Conservation (phyloP, 176 grass and related monocot species). For the Musa itinerans region DNA sequence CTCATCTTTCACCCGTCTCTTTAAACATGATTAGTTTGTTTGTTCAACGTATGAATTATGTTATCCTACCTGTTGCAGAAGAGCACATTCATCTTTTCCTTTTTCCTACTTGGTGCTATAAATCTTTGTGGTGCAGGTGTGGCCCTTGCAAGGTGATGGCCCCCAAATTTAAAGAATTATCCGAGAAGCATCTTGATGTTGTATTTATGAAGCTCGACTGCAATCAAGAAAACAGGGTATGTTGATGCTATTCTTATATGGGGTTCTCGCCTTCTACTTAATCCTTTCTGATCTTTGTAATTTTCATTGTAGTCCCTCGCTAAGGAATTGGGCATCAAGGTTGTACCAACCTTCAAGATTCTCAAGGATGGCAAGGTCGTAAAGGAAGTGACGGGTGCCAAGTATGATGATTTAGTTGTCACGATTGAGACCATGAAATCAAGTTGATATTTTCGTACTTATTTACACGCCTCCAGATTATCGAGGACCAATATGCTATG, state of each 20-base stretch:
- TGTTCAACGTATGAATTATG: too few species aligned
- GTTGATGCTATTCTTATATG: neutral
- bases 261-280: neutral
- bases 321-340: conserved; percentile 75
- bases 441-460: conserved; percentile 29
- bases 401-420: conserved; percentile 56
- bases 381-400: conserved; percentile 86
- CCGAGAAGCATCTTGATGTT: conserved; percentile 71
- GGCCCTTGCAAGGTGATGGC: conserved; percentile 93
- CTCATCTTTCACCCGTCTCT: neutral
- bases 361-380: conserved; percentile 69
- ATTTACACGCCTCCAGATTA: neutral
- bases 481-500: neutral
- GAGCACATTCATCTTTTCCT: neutral
- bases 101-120: neutral
- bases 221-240: conserved; percentile 87
- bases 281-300: conserved; percentile 5
- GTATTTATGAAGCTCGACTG: conserved; percentile 97
- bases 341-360: conserved; percentile 94
- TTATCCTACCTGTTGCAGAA: neutral
- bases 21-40: neutral
- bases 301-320: conserved; percentile 53
- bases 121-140: conserved; percentile 41
- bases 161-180: conserved; percentile 73
- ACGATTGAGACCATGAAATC: conserved; percentile 62